These are phyloP conservation scores for Coniochaeta ligniaria DNA, from an alignment of 2,329 filamentous ascomycete genomes.

Conservation along the genomic window DNA sequence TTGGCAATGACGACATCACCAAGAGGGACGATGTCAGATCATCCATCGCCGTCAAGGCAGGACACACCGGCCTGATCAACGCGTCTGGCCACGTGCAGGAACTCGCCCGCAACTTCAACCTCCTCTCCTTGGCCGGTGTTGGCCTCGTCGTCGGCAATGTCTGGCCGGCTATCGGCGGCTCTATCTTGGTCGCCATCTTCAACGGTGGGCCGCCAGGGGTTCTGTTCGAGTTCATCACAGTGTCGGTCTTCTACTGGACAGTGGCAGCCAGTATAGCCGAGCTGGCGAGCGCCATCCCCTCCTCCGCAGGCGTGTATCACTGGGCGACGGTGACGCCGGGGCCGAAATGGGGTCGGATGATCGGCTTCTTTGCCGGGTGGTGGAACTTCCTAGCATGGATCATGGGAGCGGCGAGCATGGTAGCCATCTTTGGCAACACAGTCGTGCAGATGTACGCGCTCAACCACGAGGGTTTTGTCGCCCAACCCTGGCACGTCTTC, in stretches of 20 bases:
- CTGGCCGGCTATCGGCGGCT: conserved; percentile 36
- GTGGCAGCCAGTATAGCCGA: conserved; percentile 54
- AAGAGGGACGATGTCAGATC: background rate
- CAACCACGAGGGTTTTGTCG: conserved; percentile 27
- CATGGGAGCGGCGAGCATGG: conserved; percentile 30
- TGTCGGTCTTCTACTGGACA: conserved; percentile 47
- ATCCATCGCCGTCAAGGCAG: background rate
- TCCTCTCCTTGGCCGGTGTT: conserved; percentile 32
- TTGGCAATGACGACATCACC: background rate
- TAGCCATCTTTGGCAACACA: conserved; percentile 31
- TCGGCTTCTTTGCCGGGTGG: conserved; percentile 38
- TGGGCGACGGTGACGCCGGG: conserved; percentile 54
- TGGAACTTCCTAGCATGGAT: conserved; percentile 37
- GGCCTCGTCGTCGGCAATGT: conserved; percentile 34
- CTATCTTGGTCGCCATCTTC: conserved; percentile 41
- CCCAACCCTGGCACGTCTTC: conserved; percentile 34
- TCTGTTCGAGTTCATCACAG: conserved; percentile 50
- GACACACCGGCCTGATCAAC: conserved; percentile 18
- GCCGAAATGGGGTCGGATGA: conserved; percentile 37
- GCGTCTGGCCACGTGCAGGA: conserved; percentile 33
- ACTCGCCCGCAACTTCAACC: conserved; percentile 29
- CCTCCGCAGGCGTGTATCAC: conserved; percentile 53
- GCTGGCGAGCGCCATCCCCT: conserved; percentile 54
- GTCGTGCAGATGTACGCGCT: conserved; percentile 35
- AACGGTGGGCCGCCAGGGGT: conserved; percentile 57